Evolutionary conservation across 148 eudicot species (phyloP).

Genomic region (Chenopodium quinoa): DNA sequence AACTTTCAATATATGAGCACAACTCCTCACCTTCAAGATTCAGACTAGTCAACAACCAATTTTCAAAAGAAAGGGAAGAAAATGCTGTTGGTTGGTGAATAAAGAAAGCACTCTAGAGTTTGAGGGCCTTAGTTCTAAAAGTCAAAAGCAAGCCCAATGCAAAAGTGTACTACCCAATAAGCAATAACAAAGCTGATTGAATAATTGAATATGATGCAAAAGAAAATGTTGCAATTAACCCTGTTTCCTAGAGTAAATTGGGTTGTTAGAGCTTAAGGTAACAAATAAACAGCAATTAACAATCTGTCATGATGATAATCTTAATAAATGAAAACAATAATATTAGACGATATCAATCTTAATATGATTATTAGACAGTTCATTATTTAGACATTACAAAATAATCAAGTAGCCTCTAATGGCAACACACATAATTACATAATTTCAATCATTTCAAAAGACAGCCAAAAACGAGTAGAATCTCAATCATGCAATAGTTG

Average conservation of each 20-base stretch:
- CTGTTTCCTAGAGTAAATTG: not conserved
- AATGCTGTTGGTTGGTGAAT: conserved; percentile 27
- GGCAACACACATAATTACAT: not conserved
- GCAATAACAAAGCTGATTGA: conserved; percentile 11
- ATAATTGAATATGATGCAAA: conserved; percentile 1
- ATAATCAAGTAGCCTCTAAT: not conserved
- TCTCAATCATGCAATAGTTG: not conserved
- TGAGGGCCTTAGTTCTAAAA: conserved; percentile 10
- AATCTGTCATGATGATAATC: not conserved
- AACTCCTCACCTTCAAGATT: conserved; percentile 9
- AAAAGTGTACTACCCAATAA: conserved; percentile 25
- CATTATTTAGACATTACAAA: not conserved
- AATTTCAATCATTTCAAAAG: conserved; percentile 11
- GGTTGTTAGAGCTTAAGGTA: not conserved
- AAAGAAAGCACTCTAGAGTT: conserved; percentile 4
- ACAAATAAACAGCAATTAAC: not conserved
- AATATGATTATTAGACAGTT: conserved; percentile 8
- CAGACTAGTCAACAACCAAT: conserved; percentile 21
- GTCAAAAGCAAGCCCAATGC: conserved; percentile 31
- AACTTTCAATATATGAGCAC: not conserved
- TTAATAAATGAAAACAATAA: not conserved
- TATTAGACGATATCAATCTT: not conserved
- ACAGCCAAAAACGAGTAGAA: conserved; percentile 11
- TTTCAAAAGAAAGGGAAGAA: conserved; percentile 22
- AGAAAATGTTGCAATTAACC: not conserved